Evolutionary conservation across 2,329 filamentous ascomycete species (phyloP).

Genomic region (Aspergillus pseudoviridinutans): DNA sequence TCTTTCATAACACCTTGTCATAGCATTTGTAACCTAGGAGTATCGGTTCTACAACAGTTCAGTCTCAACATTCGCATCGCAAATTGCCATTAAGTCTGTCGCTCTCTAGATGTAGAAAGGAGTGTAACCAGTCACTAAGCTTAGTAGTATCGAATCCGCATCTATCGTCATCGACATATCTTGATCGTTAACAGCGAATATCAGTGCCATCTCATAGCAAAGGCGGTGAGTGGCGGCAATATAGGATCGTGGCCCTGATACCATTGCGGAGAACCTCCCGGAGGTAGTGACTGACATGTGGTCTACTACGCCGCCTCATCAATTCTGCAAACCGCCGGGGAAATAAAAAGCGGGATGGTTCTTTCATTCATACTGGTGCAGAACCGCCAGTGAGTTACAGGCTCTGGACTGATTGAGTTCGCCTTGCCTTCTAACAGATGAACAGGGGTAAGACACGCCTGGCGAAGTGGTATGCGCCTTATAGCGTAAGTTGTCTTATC

Average conservation of each 20-base stretch:
- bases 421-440: constrained; percentile 18
- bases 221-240: constrained; percentile 28
- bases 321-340: constrained; percentile 2
- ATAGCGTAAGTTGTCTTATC: constrained; percentile 58
- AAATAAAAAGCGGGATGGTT: constrained; percentile 44
- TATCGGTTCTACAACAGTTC: not conserved
- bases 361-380: constrained; percentile 88
- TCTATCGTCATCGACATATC: not conserved
- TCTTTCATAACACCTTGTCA: not conserved
- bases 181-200: constrained; percentile 2
- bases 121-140: not conserved
- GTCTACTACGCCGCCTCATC: constrained; percentile 15
- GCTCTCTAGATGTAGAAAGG: not conserved
- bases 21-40: not conserved
- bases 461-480: constrained; percentile 98
- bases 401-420: not conserved
- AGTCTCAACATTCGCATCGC: not conserved
- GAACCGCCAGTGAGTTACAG: constrained; percentile 69
- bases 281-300: constrained; percentile 6
- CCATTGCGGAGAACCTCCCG: constrained; percentile 21
- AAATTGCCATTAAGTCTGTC: not conserved
- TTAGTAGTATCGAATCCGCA: not conserved
- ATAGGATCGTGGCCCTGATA: constrained; percentile 23
- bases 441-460: constrained; percentile 92
- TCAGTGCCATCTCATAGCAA: not conserved